phyloP scores from a whole-genome alignment of 495 filamentous ascomycete species.

The Penicillium salamii region DNA sequence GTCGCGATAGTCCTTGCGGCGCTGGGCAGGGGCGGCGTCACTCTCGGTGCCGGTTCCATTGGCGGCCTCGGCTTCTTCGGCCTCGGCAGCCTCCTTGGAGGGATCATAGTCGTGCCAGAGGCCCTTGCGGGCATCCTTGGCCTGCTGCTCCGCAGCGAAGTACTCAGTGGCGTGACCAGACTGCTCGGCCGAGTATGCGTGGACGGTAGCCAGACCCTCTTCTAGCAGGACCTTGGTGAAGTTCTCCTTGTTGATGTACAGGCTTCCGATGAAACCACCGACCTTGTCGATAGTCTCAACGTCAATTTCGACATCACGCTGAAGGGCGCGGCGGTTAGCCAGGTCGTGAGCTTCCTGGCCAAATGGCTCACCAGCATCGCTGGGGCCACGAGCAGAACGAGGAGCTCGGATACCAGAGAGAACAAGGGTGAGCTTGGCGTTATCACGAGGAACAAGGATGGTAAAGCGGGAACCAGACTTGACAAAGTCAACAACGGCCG shows the following conservation, averaged over 20 bases:
- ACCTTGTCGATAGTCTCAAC: conserved; percentile 93
- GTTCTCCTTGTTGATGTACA: conserved; percentile 93
- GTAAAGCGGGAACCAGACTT: conserved; percentile 94
- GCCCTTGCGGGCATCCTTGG: conserved; percentile 82
- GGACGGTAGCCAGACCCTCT: conserved; percentile 88
- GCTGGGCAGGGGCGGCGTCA: conserved; percentile 41
- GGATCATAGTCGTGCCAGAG: conserved; percentile 95
- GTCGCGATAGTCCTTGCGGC: conserved; percentile 85
- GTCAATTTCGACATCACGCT: conserved; percentile 95
- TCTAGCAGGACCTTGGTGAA: conserved; percentile 92
- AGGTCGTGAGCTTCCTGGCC: conserved; percentile 92
- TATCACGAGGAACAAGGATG: conserved; percentile 86
- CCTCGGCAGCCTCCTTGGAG: conserved; percentile 62
- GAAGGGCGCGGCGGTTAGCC: conserved; percentile 80
- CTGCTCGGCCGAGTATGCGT: conserved; percentile 93
- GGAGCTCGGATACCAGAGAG: conserved; percentile 94
- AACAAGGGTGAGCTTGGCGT: conserved; percentile 91
- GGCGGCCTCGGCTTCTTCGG: conserved; percentile 40
- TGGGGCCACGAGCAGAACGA: conserved; percentile 73
- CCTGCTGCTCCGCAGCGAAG: conserved; percentile 78
- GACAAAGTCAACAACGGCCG: conserved; percentile 94
- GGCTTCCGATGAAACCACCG: conserved; percentile 93
- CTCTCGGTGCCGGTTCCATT: conserved; percentile 50
- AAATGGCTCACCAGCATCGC: conserved; percentile 86
- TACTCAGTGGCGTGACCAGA: conserved; percentile 85